phyloP scores from a whole-genome alignment of 1,139 yeast species.

The Pichia sp. region DNA sequence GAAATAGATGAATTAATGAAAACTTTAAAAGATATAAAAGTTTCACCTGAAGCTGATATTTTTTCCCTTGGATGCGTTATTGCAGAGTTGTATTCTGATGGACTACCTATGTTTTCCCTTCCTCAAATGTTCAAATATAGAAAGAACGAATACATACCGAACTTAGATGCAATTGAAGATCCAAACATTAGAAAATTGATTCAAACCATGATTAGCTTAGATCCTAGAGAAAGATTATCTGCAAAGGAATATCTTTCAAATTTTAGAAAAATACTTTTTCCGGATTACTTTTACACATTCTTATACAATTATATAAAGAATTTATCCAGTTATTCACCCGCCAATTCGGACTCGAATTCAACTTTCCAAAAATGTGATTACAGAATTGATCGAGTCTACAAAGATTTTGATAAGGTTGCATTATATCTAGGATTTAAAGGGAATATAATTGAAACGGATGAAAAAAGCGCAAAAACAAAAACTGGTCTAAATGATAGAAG shows the following conservation, averaged over 20 bases:
- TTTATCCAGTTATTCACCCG: conserved; percentile 30
- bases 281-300: conserved; percentile 64
- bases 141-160: conserved; percentile 60
- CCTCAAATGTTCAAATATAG: conserved; percentile 83
- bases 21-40: conserved; percentile 33
- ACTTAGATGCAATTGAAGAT: conserved; percentile 50
- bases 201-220: conserved; percentile 51
- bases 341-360: not conserved
- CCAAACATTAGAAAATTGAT: conserved; percentile 48
- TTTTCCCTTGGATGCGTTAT: conserved; percentile 88
- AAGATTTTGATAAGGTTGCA: conserved; percentile 49
- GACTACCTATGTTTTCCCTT: conserved; percentile 76
- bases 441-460: conserved; percentile 17
- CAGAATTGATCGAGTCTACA: conserved; percentile 52
- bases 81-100: conserved; percentile 84
- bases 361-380: conserved; percentile 45
- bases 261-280: conserved; percentile 53
- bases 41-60: conserved; percentile 75
- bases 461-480: not conserved
- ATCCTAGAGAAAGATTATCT: conserved; percentile 54
- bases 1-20: conserved; percentile 25
- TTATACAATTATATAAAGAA: conserved; percentile 59
- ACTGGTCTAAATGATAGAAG: conserved; percentile 7
- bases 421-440: conserved; percentile 39
- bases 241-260: conserved; percentile 49